Evolutionary conservation across 2,329 filamentous ascomycete species (phyloP), one percentile per base, ranked within the genome.

Genomic region (Herpotrichia juniperi): DNA sequence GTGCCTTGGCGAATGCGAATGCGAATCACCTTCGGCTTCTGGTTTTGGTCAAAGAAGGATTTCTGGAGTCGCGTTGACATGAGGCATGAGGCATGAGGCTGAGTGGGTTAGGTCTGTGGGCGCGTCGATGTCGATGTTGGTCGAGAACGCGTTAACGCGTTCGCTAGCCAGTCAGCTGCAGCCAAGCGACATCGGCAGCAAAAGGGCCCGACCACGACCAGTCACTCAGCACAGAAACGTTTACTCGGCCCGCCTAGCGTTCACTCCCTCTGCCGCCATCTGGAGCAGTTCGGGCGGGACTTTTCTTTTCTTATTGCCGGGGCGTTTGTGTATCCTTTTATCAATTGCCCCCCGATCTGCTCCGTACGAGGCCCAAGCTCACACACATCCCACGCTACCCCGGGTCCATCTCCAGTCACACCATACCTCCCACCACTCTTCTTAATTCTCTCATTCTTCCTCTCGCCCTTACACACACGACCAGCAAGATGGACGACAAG

Each of bases 31-130:
- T 78, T 77, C 30, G 60, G 61, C 52, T 67, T 74, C 53, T 70
- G 69, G 45, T 78, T 67, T 62, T 80, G 76, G 53, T 81, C 78
- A 63, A 81, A 81, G 70, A 82, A 81, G 54, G 78, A 79, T 64
- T 76, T 79, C 57, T 80, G 80, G 55, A 76, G 76, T 8, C 19
- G 37, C 47, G 71, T 74, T 53, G 76, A 73, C 77, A 79, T 79
- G 51, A 59, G 58, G 65, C 59, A 53, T 16, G 42, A 50, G 48
- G n/a, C n/a, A n/a, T n/a, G n/a, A n/a, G n/a, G n/a, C n/a, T n/a
- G 54, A 42, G 22, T 9, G 25, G 32, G 40, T 25, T 19, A 22
- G n/a, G 11, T 28, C 32, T 42, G 28, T 16, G 10, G 24, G 26
- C 40, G 35, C 9, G 28, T 31, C n/a, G 12, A 21, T 16, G 40